Conservation (phyloP, 768 basidiomycete genomes). For the Trametes coccinea region DNA sequence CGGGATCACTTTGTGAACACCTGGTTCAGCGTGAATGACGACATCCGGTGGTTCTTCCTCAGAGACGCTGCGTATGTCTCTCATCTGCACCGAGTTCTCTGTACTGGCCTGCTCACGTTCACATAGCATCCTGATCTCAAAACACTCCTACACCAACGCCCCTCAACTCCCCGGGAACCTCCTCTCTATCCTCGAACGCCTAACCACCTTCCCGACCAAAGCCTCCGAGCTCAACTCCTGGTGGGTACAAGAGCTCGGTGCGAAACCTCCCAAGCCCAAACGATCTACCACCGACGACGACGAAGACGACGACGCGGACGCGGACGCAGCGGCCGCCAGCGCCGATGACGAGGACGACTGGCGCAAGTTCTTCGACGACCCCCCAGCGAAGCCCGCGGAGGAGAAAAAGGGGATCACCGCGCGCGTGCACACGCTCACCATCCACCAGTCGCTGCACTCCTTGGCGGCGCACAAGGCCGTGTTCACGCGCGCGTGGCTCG, state of each 20-base stretch:
- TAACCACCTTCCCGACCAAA: constrained; percentile 75
- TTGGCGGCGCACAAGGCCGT: constrained; percentile 76
- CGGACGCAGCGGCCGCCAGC: constrained; percentile 40
- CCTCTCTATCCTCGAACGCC: constrained; percentile 41
- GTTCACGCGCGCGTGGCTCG: constrained; percentile 81
- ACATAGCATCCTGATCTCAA: constrained; percentile 36
- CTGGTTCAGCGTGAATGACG: constrained; percentile 79
- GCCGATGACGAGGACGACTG: constrained; percentile 57
- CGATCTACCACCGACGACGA: constrained; percentile 18
- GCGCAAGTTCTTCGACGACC: constrained; percentile 83
- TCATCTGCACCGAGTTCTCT: neutral
- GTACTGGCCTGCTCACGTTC: neutral
- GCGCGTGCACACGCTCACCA: constrained; percentile 63
- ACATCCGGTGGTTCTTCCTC: constrained; percentile 88
- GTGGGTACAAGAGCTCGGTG: constrained; percentile 73
- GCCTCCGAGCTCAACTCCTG: constrained; percentile 68
- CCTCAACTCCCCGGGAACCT: constrained; percentile 33
- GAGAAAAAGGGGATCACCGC: constrained; percentile 37
- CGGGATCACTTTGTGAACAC: constrained; percentile 62
- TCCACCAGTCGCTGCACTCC: constrained; percentile 78
- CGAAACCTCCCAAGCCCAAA: constrained; percentile 40
- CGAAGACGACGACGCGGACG: constrained; percentile 32
- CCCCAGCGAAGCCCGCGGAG: constrained; percentile 33
- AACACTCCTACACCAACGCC: constrained; percentile 30
- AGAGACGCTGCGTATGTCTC: constrained; percentile 67